Percentiles rank a stretch among this genome's conserved stretches.
Conservation (phyloP, 768 basidiomycete genomes). For the Termitomyces eurrhizus region DNA sequence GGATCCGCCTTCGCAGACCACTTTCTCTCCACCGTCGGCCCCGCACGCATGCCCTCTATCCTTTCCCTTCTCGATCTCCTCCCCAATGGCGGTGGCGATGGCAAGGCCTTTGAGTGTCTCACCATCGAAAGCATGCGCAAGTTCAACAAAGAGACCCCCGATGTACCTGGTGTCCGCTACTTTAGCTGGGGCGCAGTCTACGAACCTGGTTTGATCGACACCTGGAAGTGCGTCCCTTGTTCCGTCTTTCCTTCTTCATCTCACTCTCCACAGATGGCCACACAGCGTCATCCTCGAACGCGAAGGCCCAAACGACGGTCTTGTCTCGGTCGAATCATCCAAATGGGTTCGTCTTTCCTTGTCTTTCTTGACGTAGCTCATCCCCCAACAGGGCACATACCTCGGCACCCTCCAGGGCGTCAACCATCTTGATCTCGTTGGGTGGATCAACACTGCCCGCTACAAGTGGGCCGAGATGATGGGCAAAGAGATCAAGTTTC, state of each 20-base stretch:
- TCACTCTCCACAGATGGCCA: slow-evolving; percentile 43
- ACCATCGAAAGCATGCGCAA: slow-evolving; percentile 80
- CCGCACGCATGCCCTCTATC: slow-evolving; percentile 60
- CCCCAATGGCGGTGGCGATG: slow-evolving; percentile 92
- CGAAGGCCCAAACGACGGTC: slow-evolving; percentile 92
- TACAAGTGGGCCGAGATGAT: slow-evolving; percentile 89
- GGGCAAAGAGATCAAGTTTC: slow-evolving; percentile 88
- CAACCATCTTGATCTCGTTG: slow-evolving; percentile 89
- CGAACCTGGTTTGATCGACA: slow-evolving; percentile 86
- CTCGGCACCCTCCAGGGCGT: slow-evolving; percentile 89
- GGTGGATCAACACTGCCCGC: slow-evolving; percentile 88
- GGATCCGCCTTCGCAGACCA: slow-evolving; percentile 94
- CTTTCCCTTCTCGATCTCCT: slow-evolving; percentile 76
- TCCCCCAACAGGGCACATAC: slow-evolving; percentile 69
- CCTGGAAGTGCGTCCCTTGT: slow-evolving; percentile 56
- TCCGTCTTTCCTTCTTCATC: slow-evolving; percentile 10
- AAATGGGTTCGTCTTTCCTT: slow-evolving; percentile 57
- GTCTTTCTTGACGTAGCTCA: not conserved
- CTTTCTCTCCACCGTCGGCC: slow-evolving; percentile 74
- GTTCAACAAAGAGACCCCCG: slow-evolving; percentile 86
- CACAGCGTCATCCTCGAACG: slow-evolving; percentile 79
- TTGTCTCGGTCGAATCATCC: slow-evolving; percentile 84
- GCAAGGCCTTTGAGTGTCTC: slow-evolving; percentile 87
- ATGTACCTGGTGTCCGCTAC: slow-evolving; percentile 77
- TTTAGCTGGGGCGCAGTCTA: slow-evolving; percentile 95